Base-by-base conservation (phyloP, 1,139 yeast genomes). In the Pichia sp. region DNA sequence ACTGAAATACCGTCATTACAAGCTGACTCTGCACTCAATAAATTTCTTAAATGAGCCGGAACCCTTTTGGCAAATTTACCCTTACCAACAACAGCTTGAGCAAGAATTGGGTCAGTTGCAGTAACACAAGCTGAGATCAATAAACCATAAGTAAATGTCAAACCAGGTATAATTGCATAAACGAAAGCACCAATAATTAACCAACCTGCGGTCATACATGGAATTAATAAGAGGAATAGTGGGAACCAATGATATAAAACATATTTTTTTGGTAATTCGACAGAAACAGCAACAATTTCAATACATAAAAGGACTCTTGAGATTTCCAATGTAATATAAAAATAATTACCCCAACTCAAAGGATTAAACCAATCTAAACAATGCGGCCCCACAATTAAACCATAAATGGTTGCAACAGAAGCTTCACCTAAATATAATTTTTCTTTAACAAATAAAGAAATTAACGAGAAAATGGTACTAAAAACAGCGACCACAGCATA, bases 1-100 rank as follows among this genome's bases (percentile, higher is more conserved):
- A 90, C 91, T 0, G 99, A 98, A 95, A 93, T 87, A 51, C 99
- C 99, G 66, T 93, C 99, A 69, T 93, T 93, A 70, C 97, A 91
- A 11, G 96, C 98, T 0, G 97, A 89, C 66, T 93, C 99, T 0
- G 98, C 97, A 33, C 95, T 81, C 44, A 93, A 72, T 49, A 93
- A 71, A 64, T 93, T 91, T 67, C 99, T 77, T 69, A 93, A 78
- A 70, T 93, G 98, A 8, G 98, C 98, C 0, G 99, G 99, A 16
- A 93, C 98, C 58, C 97, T 80, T 65, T 81, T 83, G n/a, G 99
- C 97, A 68, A 93, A 93, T 64, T 91, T 90, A 59, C 99, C 98
- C 64, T 88, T 88, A 73, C 99, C 97, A 25, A 93, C 98, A 22
- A 93, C 98, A 0, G 99, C 97, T 41, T 96, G 96, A 0, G 99